Evolutionary conservation across 257 asterid genomes (phyloP), one percentile per base, ranked within the genome.

Genomic region (Ophiorrhiza pumila): DNA sequence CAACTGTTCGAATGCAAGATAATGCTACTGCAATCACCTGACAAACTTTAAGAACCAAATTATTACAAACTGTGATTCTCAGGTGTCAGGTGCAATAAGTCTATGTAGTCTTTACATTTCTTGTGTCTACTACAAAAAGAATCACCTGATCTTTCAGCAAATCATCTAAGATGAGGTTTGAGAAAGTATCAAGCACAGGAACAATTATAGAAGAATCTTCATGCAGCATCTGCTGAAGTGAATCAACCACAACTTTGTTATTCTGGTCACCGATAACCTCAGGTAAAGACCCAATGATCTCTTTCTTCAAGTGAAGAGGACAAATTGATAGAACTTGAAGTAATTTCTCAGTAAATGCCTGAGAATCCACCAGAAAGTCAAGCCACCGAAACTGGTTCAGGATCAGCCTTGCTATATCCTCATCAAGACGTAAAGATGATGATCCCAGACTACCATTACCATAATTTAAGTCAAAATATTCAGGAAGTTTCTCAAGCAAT

Each of bases 401-500:
- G 72, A 91, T 89, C 74, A 89, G 78, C 91, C 92, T 81, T 23
- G 95, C 90, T 71, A 87, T 64, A 81, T 91, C 95, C 71, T 91
- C 93, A 34, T 89, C 91, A 59, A 88, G 83, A 63, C 84, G 80
- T 77, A 77, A 71, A 68, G 79, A 78, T 23, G 84, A 76, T 68
- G 73, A 22, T 65, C 80, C 87, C 78, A 56, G 50, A 66, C 63
- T 77, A 64, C 71, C 71, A 53, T 75, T 79, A 62, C 62, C 69
- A 74, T 79, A 72, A 66, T 82, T 82, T 71, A 67, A 63, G 63
- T 91, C 91, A 80, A 91, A 89, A 78, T 81, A 89, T 80, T 91
- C 96, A 5, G 96, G 97, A 79, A 91, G 95, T 74, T 91, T 91
- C 87, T 91, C 96, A 34, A 91, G 88, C 85, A 91, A 82, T 76